Base-by-base conservation (phyloP, 2,329 filamentous ascomycete genomes). In the Fusarium cyanostomum region DNA sequence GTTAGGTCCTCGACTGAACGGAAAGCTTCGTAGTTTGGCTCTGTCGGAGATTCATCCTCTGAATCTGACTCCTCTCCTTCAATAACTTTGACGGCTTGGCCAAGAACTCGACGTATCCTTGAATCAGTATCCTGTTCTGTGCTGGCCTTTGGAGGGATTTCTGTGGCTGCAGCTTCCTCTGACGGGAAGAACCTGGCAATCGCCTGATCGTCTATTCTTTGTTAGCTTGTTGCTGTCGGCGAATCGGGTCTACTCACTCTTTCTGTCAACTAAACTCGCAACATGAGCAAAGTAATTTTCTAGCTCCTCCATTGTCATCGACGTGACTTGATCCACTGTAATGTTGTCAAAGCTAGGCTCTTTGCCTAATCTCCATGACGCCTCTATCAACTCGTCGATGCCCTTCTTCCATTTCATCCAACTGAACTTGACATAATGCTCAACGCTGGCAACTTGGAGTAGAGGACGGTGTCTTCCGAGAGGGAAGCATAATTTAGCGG, bases 401-500 rank as follows among this genome's bases (percentile, higher is more conserved):
- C 80, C 76, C 4, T 79, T 73, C 41, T 79, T 77, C 94, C 94
- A 98, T 27, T 75, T 76, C 1, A 75, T 62, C 94, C 94, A 98
- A 71, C 94, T 80, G 52, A 97, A 68, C 26, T 30, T 48, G 13
- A 68, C 21, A 24, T 16, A 54, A 18, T 37, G 71, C 59, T 49
- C 72, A 16, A 31, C 26, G 31, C 27, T 21, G 16, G 44, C 46
- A n/a, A 35, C 42, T 26, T 43, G 44, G 18, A 69, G 48, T 15
- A 79, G 81, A 31, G 72, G 75, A 8, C 82, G 84, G 65, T 81
- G 70, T 18, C 80, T 78, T 69, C 92, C 87, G 39, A 97, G 86
- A 0, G 94, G 92, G 68, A 92, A 93, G 16, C 90, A 81, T 3
- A 97, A 75, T 69, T 97, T 97, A 4, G 90, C 87, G 5, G 90